These are phyloP conservation scores for Ailanthus altissimus DNA, from an alignment of 345 rosid species.

Conservation along the genomic window DNA sequence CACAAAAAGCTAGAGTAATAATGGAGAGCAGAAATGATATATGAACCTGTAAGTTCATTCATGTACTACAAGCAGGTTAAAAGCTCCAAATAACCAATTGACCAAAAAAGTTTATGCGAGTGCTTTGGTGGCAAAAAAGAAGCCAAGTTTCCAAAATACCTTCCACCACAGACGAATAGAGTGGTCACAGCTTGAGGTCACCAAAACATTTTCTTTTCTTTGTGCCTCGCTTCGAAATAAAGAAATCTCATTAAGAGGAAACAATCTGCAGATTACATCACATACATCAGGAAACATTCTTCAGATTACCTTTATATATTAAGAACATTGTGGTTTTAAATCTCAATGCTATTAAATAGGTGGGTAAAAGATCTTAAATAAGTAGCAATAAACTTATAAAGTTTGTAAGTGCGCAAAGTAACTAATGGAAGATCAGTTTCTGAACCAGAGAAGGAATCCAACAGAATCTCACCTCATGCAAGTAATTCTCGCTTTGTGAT, in stretches of 20 bases:
- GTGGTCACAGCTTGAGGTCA: conserved; percentile 61
- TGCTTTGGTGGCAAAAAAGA: conserved; percentile 4
- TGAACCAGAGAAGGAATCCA: conserved; percentile 6
- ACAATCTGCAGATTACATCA: conserved; percentile 45
- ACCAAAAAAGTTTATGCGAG: not conserved
- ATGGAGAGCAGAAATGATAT: not conserved
- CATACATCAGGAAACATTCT: conserved; percentile 7
- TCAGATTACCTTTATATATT: not conserved
- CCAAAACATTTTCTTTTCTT: conserved; percentile 50
- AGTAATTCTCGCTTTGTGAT: conserved; percentile 66
- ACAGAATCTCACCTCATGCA: conserved; percentile 58
- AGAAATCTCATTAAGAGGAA: conserved; percentile 44
- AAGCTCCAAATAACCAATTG: not conserved
- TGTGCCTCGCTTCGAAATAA: conserved; percentile 39
- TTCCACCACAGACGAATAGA: conserved; percentile 75
- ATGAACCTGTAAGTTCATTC: not conserved
- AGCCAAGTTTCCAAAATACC: conserved; percentile 39
- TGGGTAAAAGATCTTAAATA: not conserved
- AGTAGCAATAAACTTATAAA: not conserved
- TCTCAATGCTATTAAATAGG: not conserved
- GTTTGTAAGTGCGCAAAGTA: not conserved
- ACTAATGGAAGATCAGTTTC: not conserved
- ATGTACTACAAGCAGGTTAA: not conserved
- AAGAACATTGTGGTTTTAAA: not conserved
- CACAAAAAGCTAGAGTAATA: not conserved